A percentile compares a stretch with the other conserved stretches of the same genome.
These are phyloP conservation scores for Lepidium sativum DNA, from an alignment of 345 rosid genomes.

Conservation along the genomic window DNA sequence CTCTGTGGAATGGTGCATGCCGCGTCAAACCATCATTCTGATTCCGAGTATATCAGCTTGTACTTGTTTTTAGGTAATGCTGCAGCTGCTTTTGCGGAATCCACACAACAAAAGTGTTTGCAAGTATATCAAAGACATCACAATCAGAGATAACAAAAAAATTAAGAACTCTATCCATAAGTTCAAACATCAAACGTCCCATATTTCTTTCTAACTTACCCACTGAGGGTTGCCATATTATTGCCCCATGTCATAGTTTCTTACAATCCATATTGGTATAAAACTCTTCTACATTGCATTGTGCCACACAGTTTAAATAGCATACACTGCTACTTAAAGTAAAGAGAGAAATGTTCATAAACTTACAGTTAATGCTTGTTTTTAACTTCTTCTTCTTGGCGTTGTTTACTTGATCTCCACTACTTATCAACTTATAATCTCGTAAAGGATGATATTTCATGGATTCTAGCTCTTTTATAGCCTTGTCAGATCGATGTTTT, in stretches of 20 bases:
- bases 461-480: constrained; percentile 53
- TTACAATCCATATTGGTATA: not conserved
- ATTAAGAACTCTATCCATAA: not conserved
- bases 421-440: constrained; percentile 27
- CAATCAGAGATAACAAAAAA: not conserved
- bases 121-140: not conserved
- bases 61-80: not conserved
- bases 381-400: constrained; percentile 44
- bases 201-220: not conserved
- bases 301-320: not conserved
- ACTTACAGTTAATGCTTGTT: constrained; percentile 34
- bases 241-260: not conserved
- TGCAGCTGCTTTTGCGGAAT: constrained; percentile 5
- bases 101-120: not conserved
- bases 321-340: not conserved
- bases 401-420: constrained; percentile 20
- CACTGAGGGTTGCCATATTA: not conserved
- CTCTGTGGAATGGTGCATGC: not conserved
- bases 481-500: constrained; percentile 38
- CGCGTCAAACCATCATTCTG: constrained; percentile 7
- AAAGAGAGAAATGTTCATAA: constrained; percentile 7
- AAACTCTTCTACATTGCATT: not conserved
- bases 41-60: constrained; percentile 6
- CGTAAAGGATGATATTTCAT: constrained; percentile 75
- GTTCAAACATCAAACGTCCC: not conserved